phyloP scores from a whole-genome alignment of 257 asterid genomes.

The Cordia subcordata region DNA sequence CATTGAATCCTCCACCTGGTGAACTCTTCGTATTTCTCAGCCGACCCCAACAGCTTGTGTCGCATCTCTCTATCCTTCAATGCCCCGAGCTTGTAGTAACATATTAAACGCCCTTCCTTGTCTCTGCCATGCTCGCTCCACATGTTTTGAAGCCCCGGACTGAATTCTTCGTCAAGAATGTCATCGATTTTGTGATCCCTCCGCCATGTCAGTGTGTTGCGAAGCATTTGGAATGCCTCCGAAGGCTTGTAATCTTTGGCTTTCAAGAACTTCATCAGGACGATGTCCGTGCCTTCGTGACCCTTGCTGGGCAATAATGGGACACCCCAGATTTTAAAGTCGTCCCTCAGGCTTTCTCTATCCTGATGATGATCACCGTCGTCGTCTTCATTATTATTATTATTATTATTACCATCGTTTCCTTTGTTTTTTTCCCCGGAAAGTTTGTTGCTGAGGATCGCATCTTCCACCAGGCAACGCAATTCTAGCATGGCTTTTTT shows the following conservation, averaged over 20 bases:
- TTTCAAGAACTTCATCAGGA: conserved; percentile 60
- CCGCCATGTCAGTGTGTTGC: conserved; percentile 63
- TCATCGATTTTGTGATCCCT: conserved; percentile 30
- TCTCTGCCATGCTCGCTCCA: conserved; percentile 57
- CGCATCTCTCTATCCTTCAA: conserved; percentile 29
- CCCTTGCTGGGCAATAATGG: conserved; percentile 55
- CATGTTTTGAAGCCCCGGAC: conserved; percentile 26
- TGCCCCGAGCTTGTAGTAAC: conserved; percentile 41
- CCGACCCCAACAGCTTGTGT: conserved; percentile 18
- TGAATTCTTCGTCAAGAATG: conserved; percentile 24
- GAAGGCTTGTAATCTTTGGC: conserved; percentile 48
- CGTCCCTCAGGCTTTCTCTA: conserved; percentile 18
- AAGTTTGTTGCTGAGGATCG: conserved; percentile 44
- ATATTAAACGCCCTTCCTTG: conserved; percentile 56
- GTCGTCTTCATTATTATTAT: neutral
- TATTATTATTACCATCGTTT: too few species aligned
- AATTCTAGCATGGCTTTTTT: conserved; percentile 45
- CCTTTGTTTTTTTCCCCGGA: conserved; percentile 12
- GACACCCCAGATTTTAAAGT: conserved; percentile 61
- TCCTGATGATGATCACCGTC: neutral
- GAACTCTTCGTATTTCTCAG: conserved; percentile 34
- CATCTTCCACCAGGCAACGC: conserved; percentile 55
- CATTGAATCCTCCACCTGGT: conserved; percentile 64
- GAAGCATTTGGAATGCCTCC: conserved; percentile 51
- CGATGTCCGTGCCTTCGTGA: conserved; percentile 41